Evolutionary conservation across 2,329 filamentous ascomycete genomes (phyloP), one percentile per base, ranked within the genome.

Genomic region (Colletotrichum gloeosporioides): DNA sequence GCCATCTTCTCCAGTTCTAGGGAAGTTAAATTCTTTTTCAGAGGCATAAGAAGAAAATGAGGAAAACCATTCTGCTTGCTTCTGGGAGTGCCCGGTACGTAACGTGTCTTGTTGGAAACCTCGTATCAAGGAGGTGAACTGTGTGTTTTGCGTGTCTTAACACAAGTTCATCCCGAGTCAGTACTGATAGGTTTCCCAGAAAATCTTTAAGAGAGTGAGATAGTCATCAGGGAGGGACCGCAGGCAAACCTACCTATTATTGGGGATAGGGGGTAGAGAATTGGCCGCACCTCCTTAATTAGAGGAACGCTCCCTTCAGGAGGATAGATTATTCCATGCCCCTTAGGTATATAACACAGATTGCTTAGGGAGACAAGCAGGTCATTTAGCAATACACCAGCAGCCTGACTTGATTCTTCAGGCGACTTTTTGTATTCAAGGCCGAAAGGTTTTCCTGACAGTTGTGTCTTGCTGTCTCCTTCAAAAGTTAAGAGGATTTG

Each of bases 161-260:
- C 39, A n/a, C 1, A 44, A 44, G 18, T n/a, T 44, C 39, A 44
- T n/a, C 18, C 39, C 5, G 18, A 44, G 39, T 49, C 39, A 49
- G 39, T n/a, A 49, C 39, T 49, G 39, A 2, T 49, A 6, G 39
- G 18, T 49, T 49, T 49, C 18, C 9, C 39, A 49, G 1, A 12
- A n/a, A 49, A 0, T n/a, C 1, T 0, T n/a, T 0, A 0, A 18
- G 18, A 0, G 9, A n/a, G 1, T n/a, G 39, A 49, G 9, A n/a
- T 49, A 44, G 4, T 44, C 8, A 18, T 44, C 36, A 18, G 36
- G 8, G 31, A 32, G 31, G 31, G 8, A 44, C 36, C 9, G 16
- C 36, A 18, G 16, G 36, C 10, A 44, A 8, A 10, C 39, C 5
- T 12, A 6, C 32, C 3, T 6, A 44, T 44, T n/a, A 44, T 10